Evolutionary conservation across 2,329 filamentous ascomycete genomes (phyloP), one percentile per base, ranked within the genome.

Genomic region (Thelonectria rubi): DNA sequence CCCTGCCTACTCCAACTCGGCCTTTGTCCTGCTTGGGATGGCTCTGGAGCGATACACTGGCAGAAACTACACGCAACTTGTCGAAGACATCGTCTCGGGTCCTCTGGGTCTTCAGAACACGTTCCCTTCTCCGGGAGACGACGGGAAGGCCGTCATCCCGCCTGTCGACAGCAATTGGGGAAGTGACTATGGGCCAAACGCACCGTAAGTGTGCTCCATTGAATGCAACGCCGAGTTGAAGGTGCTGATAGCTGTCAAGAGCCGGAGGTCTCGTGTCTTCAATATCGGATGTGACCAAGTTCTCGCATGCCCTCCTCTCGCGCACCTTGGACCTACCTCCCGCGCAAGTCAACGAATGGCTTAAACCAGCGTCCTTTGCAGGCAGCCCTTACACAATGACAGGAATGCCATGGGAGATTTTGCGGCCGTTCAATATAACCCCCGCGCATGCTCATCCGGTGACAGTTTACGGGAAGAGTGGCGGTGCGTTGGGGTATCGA

Each of bases 1-100:
- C 3, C 78, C 80, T 0, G 72, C 76, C 0, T 81, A 81, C 62
- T 81, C 79, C 5, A 80, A 77, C 54, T 64, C 79, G 15, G 77
- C 77, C 0, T 81, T 79, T 58, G 72, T 71, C 14, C 49, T 81
- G 7, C 70, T 79, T 26, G 69, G 71, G 5, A 69, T 78, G 49
- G 77, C 74, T 1, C 61, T 81, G 1, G 72, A 77, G 20, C 50
- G 69, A 1, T 66, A 60, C 17, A 76, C 72, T 0, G 69, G 69
- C 0, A 76, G 74, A 58, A 73, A 62, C 45, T 77, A 73, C 55
- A 65, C 72, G 0, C 47, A 71, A 2, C 62, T 74, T 15, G 32
- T 76, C 0, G n/a, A 66, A 2, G 67, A 73, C 0, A 40, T 67
- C 10, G 17, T 73, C 2, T 53, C 70, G 1, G 14, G 15, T 15